Conservation (phyloP, 2,329 filamentous ascomycete genomes). For the Ascomycota sp. region DNA sequence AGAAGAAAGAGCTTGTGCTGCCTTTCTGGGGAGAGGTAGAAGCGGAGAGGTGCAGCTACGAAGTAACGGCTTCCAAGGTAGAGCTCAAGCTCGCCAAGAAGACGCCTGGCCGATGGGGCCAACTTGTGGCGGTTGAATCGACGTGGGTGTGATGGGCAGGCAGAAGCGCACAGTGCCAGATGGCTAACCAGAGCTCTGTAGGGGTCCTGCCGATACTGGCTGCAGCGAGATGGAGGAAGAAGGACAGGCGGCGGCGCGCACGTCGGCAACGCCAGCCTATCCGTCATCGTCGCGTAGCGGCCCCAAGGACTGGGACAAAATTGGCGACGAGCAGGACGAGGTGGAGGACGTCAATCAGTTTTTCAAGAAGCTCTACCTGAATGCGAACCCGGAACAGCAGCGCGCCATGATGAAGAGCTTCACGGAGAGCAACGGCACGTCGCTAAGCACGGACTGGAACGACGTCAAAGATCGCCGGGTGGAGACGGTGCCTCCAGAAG, state of each 20-base stretch:
- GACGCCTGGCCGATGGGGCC: conserved; percentile 46
- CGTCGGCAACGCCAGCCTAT: conserved; percentile 39
- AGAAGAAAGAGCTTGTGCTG: conserved; percentile 40
- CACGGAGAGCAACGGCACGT: conserved; percentile 79
- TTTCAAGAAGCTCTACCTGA: conserved; percentile 77
- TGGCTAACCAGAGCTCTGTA: too few relatives aligned
- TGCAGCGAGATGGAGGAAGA: too few relatives aligned
- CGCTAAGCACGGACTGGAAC: conserved; percentile 78
- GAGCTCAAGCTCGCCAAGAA: conserved; percentile 57
- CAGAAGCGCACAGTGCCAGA: neutral
- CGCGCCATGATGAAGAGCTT: conserved; percentile 98
- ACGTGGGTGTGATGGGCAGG: neutral
- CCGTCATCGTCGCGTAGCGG: conserved; percentile 72
- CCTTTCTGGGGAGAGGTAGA: conserved; percentile 48
- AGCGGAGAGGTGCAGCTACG: conserved; percentile 34
- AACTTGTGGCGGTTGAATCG: conserved; percentile 5
- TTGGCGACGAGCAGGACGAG: conserved; percentile 39
- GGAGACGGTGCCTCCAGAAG: conserved; percentile 53
- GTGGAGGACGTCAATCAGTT: conserved; percentile 56
- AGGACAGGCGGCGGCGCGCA: too few relatives aligned
- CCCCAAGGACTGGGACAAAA: conserved; percentile 80
- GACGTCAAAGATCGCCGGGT: conserved; percentile 58
- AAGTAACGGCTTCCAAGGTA: conserved; percentile 57
- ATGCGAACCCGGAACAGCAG: conserved; percentile 56
- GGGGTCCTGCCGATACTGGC: too few relatives aligned